Evolutionary conservation across 192 early-diverging fungal genomes (phyloP).

Genomic region (Chytriomyces confervae): DNA sequence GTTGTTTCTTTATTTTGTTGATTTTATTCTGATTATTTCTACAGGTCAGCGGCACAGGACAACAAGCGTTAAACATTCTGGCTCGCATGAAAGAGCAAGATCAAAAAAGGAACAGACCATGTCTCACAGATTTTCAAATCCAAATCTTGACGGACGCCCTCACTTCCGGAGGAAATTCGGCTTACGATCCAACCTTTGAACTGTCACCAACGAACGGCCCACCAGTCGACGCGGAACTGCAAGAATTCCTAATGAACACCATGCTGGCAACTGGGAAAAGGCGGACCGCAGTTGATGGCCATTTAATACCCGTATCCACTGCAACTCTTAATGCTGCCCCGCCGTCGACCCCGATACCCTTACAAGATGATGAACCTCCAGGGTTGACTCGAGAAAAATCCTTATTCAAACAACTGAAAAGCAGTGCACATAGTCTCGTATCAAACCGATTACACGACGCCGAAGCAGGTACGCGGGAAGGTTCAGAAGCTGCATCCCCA

Average conservation of each 20-base stretch:
- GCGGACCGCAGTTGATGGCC: neutral
- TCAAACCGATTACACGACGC: neutral
- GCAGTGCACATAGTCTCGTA: too few relatives aligned
- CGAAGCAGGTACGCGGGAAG: neutral
- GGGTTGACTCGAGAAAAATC: neutral
- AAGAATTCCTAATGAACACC: constrained; percentile 30
- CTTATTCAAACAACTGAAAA: neutral
- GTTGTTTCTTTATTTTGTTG: neutral
- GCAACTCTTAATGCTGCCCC: too few relatives aligned
- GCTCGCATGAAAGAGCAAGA: constrained; percentile 3
- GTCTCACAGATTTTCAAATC: constrained; percentile 10
- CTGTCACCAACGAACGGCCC: neutral
- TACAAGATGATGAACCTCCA: neutral
- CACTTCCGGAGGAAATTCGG: constrained; percentile 13
- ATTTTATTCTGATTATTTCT: neutral
- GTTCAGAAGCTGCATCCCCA: neutral
- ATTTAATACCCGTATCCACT: neutral
- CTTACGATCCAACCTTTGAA: constrained; percentile 27
- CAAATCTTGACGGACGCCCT: constrained; percentile 27
- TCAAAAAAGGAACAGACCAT: neutral
- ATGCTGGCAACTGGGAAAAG: constrained; percentile 18
- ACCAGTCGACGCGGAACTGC: constrained; percentile 15
- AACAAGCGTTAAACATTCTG: constrained; percentile 28
- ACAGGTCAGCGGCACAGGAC: constrained; percentile 22
- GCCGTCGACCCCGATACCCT: too few relatives aligned